Evolutionary conservation across 2,329 filamentous ascomycete species (phyloP).

Genomic region (Hypoxylon sp.): DNA sequence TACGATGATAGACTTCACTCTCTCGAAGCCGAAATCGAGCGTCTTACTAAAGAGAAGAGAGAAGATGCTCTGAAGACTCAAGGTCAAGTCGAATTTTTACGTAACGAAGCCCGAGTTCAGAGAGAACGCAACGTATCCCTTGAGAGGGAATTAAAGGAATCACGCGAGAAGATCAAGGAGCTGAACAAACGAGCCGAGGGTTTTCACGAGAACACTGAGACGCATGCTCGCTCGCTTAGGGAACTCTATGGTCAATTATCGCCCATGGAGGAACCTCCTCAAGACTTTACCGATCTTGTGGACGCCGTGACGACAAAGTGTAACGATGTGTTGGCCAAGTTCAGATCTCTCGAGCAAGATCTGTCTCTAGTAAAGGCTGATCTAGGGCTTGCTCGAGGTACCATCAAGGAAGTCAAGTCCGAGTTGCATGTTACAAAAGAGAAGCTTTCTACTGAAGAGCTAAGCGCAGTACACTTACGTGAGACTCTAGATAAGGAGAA

Average conservation of each 20-base stretch:
- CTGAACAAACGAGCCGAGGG: constrained; percentile 66
- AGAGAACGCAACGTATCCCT: constrained; percentile 72
- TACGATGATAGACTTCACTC: constrained; percentile 77
- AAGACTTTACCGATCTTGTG: constrained; percentile 70
- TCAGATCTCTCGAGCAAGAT: constrained; percentile 72
- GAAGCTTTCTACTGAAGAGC: constrained; percentile 67
- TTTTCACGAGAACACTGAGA: constrained; percentile 66
- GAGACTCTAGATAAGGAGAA: constrained; percentile 69
- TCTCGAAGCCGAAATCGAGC: constrained; percentile 80
- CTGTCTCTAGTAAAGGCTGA: constrained; percentile 73
- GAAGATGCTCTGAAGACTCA: constrained; percentile 72
- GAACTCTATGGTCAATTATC: constrained; percentile 72
- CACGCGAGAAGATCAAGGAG: constrained; percentile 68
- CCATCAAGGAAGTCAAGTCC: constrained; percentile 68
- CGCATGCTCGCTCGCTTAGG: constrained; percentile 68
- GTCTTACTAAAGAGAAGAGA: constrained; percentile 68
- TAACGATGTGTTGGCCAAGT: constrained; percentile 71
- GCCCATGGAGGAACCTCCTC: constrained; percentile 66
- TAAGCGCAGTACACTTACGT: constrained; percentile 65
- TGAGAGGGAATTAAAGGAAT: constrained; percentile 68
- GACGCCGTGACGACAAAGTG: constrained; percentile 72
- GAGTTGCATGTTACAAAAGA: constrained; percentile 71
- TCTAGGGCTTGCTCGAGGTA: constrained; percentile 70
- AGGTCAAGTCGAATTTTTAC: constrained; percentile 73
- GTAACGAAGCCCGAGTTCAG: constrained; percentile 72